Base-by-base conservation (phyloP, 2,329 filamentous ascomycete genomes). In the Parascedosporium putredinis region DNA sequence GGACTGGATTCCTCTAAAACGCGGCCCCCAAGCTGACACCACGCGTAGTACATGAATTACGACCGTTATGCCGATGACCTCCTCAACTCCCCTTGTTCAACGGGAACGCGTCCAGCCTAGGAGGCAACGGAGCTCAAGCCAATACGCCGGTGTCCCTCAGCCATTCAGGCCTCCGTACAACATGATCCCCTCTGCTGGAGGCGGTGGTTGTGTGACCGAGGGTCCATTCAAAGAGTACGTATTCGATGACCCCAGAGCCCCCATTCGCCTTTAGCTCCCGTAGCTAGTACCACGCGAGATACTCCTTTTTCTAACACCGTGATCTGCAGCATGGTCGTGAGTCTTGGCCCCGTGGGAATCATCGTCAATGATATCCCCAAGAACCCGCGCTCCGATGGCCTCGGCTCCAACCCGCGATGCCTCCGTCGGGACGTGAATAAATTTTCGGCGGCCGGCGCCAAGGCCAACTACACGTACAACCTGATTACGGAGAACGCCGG, bases 201-300 rank as follows among this genome's bases (percentile, higher is more conserved):
- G 78, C 3, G 77, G 78, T 34, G 78, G 77, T 18, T 80, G 76
- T 57, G 64, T 81, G 2, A 64, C 59, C 12, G 66, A 62, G 0
- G 75, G 76, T 0, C 77, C 77, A 1, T 69, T 79, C n/a, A 60
- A 59, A 25, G 60, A 68, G 47, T 50, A 50, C 29, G 25, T 44
- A 20, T 23, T 10, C 16, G 23, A 43, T n/a, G n/a, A n/a, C n/a
- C n/a, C n/a, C n/a, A n/a, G n/a, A n/a, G n/a, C n/a, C n/a, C n/a
- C n/a, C n/a, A n/a, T n/a, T n/a, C n/a, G n/a, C n/a, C n/a, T n/a
- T n/a, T n/a, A n/a, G n/a, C n/a, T n/a, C n/a, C n/a, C n/a, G n/a
- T n/a, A n/a, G n/a, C n/a, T n/a, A n/a, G n/a, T n/a, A n/a, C n/a
- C n/a, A n/a, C n/a, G n/a, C n/a, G n/a, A n/a, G n/a, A n/a, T 34